Conservation (phyloP, 2,329 filamentous ascomycete species). For the Cladosporium colombiae region DNA sequence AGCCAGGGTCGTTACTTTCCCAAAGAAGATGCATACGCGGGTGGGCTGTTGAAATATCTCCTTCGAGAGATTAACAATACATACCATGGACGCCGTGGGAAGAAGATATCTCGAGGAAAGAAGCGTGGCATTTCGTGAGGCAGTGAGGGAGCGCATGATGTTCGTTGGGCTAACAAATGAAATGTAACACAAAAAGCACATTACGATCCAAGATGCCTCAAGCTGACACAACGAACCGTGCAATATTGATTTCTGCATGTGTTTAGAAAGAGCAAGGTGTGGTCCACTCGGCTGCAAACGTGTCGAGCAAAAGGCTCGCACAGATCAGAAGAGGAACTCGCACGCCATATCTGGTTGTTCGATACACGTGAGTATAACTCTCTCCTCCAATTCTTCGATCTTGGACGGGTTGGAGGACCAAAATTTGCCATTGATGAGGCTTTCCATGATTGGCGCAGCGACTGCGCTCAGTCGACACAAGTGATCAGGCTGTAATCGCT, state of each 20-base stretch:
- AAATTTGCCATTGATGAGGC: slow-evolving; percentile 1
- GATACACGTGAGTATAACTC: not conserved
- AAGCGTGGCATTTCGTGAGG: not conserved
- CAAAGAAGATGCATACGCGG: slow-evolving; percentile 19
- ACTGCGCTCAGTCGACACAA: not conserved
- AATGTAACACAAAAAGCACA: too few species aligned
- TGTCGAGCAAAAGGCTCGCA: not conserved
- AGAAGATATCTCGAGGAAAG: not conserved
- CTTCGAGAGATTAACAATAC: slow-evolving; percentile 17
- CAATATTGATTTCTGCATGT: not conserved
- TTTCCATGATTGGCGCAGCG: slow-evolving; percentile 1
- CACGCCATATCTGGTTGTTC: not conserved
- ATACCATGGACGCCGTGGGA: slow-evolving; percentile 1
- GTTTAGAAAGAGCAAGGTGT: not conserved
- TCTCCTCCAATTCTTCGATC: slow-evolving; percentile 1
- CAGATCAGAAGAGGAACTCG: not conserved
- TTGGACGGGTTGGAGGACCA: slow-evolving; percentile 3
- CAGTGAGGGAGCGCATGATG: not conserved
- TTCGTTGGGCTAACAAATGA: too few species aligned
- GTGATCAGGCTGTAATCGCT: not conserved
- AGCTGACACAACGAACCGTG: not conserved
- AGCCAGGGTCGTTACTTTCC: slow-evolving; percentile 13
- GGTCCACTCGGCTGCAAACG: not conserved
- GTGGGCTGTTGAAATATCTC: slow-evolving; percentile 19
- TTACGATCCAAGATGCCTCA: not conserved